Conservation (phyloP, 1,284 basidiomycete species). For the Sutorius eximius region DNA sequence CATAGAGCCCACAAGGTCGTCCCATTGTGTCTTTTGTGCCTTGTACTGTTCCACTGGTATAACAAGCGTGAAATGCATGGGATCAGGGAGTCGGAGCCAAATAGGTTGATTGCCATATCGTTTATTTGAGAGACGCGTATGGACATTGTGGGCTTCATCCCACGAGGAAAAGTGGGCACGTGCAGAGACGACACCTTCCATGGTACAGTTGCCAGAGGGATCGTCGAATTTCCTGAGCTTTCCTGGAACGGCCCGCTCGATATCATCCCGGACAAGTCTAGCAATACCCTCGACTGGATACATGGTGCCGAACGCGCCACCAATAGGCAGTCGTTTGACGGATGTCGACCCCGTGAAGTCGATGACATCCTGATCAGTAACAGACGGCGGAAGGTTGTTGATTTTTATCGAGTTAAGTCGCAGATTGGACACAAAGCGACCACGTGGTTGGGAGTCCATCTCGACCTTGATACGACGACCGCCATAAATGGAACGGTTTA, state of each 20-base stretch:
- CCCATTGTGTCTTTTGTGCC: conserved; percentile 51
- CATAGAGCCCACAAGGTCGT: conserved; percentile 37
- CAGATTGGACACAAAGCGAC: conserved; percentile 22
- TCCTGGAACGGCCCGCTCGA: conserved; percentile 19
- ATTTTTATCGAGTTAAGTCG: conserved; percentile 36
- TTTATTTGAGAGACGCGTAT: conserved; percentile 31
- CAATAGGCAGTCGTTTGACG: conserved; percentile 24
- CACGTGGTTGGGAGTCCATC: conserved; percentile 39
- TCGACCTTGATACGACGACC: conserved; percentile 44
- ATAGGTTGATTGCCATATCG: conserved; percentile 35
- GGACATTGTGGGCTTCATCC: conserved; percentile 45
- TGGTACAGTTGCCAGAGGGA: conserved; percentile 14
- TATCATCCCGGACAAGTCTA: conserved; percentile 18
- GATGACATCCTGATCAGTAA: conserved; percentile 25
- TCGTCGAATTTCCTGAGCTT: conserved; percentile 21
- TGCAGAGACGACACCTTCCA: conserved; percentile 33
- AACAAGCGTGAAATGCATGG: conserved; percentile 46
- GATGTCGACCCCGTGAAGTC: conserved; percentile 18
- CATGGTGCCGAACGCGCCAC: neutral
- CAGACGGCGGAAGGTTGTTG: conserved; percentile 23
- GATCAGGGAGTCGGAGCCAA: conserved; percentile 42
- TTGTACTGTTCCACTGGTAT: conserved; percentile 49
- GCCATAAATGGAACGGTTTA: conserved; percentile 37
- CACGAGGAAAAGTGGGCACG: conserved; percentile 46
- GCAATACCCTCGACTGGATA: conserved; percentile 9